phyloP scores from a whole-genome alignment of 2,329 filamentous ascomycete genomes.

The Xylariaceae sp. region DNA sequence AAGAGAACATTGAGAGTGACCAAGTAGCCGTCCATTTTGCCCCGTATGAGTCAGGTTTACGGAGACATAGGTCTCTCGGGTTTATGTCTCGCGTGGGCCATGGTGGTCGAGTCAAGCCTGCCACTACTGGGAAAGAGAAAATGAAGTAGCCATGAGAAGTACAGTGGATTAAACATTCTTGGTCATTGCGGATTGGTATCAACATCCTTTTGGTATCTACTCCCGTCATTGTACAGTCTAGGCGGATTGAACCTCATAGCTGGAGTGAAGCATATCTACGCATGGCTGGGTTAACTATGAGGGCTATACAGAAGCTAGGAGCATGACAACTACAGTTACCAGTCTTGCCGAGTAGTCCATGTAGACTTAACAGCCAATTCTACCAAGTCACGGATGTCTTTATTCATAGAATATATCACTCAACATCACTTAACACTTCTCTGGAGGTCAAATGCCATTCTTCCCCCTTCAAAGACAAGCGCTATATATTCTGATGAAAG shows the following conservation, averaged over 20 bases:
- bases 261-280: neutral
- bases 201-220: slow-evolving; percentile 1
- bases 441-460: neutral
- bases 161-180: neutral
- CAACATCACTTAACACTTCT: neutral
- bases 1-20: neutral
- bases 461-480: neutral
- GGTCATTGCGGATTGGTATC: neutral
- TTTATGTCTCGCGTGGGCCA: slow-evolving; percentile 12
- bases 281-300: neutral
- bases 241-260: neutral
- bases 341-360: neutral
- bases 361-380: neutral
- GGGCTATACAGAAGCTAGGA: neutral
- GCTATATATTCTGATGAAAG: neutral
- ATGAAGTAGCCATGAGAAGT: neutral
- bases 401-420: slow-evolving; percentile 1
- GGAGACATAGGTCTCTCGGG: slow-evolving; percentile 16
- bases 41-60: slow-evolving; percentile 7
- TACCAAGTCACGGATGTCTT: neutral
- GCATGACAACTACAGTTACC: neutral
- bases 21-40: neutral
- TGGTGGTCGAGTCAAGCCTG: neutral
- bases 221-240: neutral
- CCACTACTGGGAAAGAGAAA: neutral